Evolutionary conservation across 257 asterid species (phyloP), one percentile per base, ranked within the genome.

Genomic region (Scutellaria barbata): DNA sequence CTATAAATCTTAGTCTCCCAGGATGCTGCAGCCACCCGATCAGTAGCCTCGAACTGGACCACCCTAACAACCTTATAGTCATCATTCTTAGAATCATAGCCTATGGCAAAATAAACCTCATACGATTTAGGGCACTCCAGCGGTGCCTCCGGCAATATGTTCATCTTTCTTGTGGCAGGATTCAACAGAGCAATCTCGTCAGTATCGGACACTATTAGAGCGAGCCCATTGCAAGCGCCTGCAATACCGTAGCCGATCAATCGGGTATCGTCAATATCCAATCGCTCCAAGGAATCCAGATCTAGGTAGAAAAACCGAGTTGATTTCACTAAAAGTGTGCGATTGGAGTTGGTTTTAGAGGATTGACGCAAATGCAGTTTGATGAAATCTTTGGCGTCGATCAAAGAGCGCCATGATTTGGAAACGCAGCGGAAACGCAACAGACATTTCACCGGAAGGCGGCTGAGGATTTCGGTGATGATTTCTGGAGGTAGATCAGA

Each of bases 31-130:
- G 64, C 79, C 8, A 13, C 7, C 1, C 57, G 16, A 40, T 2
- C 68, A 17, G 73, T 45, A 14, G 63, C 35, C 35, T 30, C 35
- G 35, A 30, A 60, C 48, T 79, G 79, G 0, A 73, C 69, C 22
- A 53, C 54, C 64, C 64, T 40, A 43, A 68, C 43, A n/a, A 83
- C 82, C 76, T 60, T 83, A 51, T 78, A 85, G 30, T 85, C 90
- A 17, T 85, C 79, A 3, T 10, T 63, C n/a, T 54, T 48, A 5
- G 65, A 52, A 47, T 80, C 83, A 47, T 71, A 80, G 0, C 86
- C 90, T 10, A 85, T 53, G 0, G 83, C 83, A 16, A 37, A 82
- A 47, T 47, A 5, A 47, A 5, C 52, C 37, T 41, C 1, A 10
- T 13, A 35, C 18, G 33, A 9, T 18, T 41, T 6, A 51, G 5